These are phyloP conservation scores for Agaricus subrufescens DNA, from an alignment of 768 basidiomycete genomes.

Conservation along the genomic window DNA sequence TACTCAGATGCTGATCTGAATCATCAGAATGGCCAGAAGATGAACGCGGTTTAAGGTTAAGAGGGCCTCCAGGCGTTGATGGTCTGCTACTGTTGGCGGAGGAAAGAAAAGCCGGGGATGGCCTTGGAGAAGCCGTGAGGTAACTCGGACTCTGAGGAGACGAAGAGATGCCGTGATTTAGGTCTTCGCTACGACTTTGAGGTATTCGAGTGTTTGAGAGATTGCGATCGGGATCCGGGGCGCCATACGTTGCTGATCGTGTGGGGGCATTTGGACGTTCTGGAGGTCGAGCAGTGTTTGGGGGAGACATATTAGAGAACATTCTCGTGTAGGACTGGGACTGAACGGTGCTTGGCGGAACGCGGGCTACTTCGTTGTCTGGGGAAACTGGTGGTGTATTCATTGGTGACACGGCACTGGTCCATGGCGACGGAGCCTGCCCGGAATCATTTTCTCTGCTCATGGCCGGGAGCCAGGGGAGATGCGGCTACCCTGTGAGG, in stretches of 20 bases:
- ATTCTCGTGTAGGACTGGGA: constrained; percentile 13
- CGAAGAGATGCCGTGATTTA: constrained; percentile 47
- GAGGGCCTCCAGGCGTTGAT: constrained; percentile 52
- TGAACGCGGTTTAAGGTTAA: constrained; percentile 42
- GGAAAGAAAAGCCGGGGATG: constrained; percentile 42
- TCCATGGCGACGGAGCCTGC: constrained; percentile 26
- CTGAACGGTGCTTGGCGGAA: constrained; percentile 15
- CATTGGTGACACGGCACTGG: constrained; percentile 9
- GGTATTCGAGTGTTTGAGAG: constrained; percentile 32
- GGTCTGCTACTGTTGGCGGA: constrained; percentile 38
- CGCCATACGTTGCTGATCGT: constrained; percentile 60
- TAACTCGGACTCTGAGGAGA: constrained; percentile 19
- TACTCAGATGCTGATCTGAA: constrained; percentile 40
- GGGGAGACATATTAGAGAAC: constrained; percentile 31
- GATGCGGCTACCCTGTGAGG: not conserved
- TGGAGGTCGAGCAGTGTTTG: constrained; percentile 31
- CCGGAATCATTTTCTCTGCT: constrained; percentile 33
- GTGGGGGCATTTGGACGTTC: constrained; percentile 55
- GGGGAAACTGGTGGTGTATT: constrained; percentile 5
- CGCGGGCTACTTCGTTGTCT: constrained; percentile 17
- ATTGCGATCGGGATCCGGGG: constrained; percentile 50
- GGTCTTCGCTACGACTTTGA: constrained; percentile 68
- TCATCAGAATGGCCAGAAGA: constrained; percentile 51
- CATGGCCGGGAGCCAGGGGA: constrained; percentile 21
- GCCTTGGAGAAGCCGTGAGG: constrained; percentile 33